phyloP scores from a whole-genome alignment of 2,329 filamentous ascomycete genomes.

The Hypoxylon sp. region DNA sequence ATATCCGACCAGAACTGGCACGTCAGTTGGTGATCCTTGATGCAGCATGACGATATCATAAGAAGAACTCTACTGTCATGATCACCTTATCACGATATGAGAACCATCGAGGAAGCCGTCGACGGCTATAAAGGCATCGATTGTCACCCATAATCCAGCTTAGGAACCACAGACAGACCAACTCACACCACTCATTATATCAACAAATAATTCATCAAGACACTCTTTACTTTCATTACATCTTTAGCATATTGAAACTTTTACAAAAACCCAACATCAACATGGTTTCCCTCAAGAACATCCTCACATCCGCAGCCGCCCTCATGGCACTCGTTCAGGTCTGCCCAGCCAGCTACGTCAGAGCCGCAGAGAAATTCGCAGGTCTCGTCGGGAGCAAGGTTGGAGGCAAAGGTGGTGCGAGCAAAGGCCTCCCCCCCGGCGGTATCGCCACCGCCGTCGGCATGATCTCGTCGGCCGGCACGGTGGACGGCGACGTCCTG shows the following conservation, averaged over 20 bases:
- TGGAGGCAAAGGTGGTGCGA: no score
- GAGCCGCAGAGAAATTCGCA: no score
- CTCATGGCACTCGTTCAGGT: constrained; percentile 27
- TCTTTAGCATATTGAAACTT: neutral
- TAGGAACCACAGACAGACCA: neutral
- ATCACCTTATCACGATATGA: neutral
- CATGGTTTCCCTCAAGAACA: constrained; percentile 28
- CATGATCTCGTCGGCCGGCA: constrained; percentile 1
- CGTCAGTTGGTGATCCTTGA: neutral
- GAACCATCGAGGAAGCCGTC: neutral
- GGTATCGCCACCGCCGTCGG: no score
- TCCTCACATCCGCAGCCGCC: constrained; percentile 17
- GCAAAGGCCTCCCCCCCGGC: no score
- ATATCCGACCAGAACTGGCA: neutral
- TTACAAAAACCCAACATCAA: constrained; percentile 2
- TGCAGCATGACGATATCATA: neutral
- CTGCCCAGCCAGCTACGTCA: constrained; percentile 27
- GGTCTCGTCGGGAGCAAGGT: no score
- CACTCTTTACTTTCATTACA: neutral
- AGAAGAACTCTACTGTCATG: neutral
- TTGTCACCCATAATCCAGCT: neutral
- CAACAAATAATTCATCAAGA: neutral
- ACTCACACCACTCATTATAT: neutral
- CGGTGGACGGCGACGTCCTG: constrained; percentile 5
- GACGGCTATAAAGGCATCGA: neutral